Evolutionary conservation across 495 filamentous ascomycete species (phyloP), one percentile per base, ranked within the genome.

Genomic region (Penicillium verhagenii): DNA sequence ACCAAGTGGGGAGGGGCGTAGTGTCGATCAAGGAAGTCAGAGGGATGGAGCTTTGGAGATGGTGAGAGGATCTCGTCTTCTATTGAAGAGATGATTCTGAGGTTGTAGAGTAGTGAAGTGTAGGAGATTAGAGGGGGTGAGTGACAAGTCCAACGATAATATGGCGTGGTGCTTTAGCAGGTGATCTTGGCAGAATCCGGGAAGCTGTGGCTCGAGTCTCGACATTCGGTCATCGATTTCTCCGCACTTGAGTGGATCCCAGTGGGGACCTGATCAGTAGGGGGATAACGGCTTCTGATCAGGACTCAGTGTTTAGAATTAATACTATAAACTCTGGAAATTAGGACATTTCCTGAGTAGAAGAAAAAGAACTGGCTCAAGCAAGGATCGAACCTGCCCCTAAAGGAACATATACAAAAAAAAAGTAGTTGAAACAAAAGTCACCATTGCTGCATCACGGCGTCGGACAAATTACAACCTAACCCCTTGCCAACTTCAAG

Each of bases 171-270:
- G 26, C 37, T 54, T 13, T 14, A 45, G 21, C 52, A 21, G 52
- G 54, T 43, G 31, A 19, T n/a, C 21, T 28, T 40, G 49, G 26
- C 50, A 26, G 47, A 56, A 56, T 56, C 37, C 54, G 54, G 49
- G 14, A 9, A 29, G 37, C 35, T 25, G 21, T 33, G 29, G 52
- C 26, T 33, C 1, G 8, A 10, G 6, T 42, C 38, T 43, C n/a
- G n/a, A n/a, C n/a, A n/a, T n/a, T n/a, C n/a, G n/a, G 39, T 43
- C 39, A 43, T 21, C 19, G 11, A 5, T 8, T 24, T 21, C 39
- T 43, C 39, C 39, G 19, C 39, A 43, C 21, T 23, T 4, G 18
- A 43, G 39, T 43, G 39, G 39, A 23, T 43, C 21, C 3, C 10
- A 23, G 39, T 43, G 39, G 39, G n/a, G 39, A 20, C 6, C 14